Conservation (phyloP, 805 yeast species). For the Yamadazyma kitorensis region DNA sequence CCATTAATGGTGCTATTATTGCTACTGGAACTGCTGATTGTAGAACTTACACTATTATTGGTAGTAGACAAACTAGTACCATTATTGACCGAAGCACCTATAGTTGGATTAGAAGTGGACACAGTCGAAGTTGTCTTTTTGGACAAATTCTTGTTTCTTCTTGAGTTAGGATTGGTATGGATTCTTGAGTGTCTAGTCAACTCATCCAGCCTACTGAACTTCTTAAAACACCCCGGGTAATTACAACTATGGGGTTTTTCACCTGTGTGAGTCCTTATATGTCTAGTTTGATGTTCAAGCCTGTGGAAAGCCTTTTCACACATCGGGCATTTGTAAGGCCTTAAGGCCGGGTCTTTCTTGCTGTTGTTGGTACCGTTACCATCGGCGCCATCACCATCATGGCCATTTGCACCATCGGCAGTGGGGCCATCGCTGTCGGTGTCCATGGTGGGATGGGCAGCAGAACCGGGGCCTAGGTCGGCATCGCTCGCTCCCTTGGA, state of each 20-base stretch:
- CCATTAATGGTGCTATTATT: background rate
- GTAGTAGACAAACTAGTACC: conserved; percentile 3
- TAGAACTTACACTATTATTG: background rate
- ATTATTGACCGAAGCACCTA: conserved; percentile 3
- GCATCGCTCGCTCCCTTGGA: no score
- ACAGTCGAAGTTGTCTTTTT: conserved; percentile 8
- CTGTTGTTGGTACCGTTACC: no score
- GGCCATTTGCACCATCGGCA: no score
- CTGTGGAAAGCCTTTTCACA: conserved; percentile 75
- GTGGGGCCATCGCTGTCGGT: no score
- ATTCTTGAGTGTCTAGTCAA: conserved; percentile 70
- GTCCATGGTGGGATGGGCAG: no score
- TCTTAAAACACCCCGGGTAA: conserved; percentile 66
- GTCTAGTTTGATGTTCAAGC: conserved; percentile 75
- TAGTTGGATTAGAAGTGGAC: no score
- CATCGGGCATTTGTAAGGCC: conserved; percentile 72
- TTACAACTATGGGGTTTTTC: conserved; percentile 79
- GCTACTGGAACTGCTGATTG: background rate
- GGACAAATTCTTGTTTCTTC: conserved; percentile 50
- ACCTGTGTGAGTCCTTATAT: conserved; percentile 77
- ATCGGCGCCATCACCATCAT: no score
- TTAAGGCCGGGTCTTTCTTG: conserved; percentile 25
- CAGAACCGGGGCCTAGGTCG: no score
- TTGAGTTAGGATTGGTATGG: conserved; percentile 67
- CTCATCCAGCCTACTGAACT: conserved; percentile 70